Evolutionary conservation across 2,329 filamentous ascomycete species (phyloP).

Genomic region (Penicillium sp.): DNA sequence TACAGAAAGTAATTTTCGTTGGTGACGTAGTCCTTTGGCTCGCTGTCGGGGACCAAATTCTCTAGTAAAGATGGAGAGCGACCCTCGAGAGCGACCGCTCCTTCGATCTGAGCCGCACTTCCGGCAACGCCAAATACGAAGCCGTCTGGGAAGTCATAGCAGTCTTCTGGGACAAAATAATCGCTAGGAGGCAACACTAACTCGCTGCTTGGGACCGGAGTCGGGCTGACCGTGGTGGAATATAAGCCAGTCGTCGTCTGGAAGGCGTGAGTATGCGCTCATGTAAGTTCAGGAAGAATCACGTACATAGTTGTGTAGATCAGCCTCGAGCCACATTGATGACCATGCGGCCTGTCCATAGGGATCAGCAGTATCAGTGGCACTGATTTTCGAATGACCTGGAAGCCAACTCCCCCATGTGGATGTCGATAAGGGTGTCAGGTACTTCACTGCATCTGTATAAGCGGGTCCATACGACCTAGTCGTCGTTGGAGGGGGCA

Average conservation of each 20-base stretch:
- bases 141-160: slow-evolving; percentile 34
- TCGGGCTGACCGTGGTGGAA: slow-evolving; percentile 55
- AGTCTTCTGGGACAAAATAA: slow-evolving; percentile 46
- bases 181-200: slow-evolving; percentile 55
- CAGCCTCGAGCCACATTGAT: slow-evolving; percentile 32
- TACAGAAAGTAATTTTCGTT: slow-evolving; percentile 53
- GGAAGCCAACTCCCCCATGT: slow-evolving; percentile 38
- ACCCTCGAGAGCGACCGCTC: slow-evolving; percentile 42
- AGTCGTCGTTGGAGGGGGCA: slow-evolving; percentile 30
- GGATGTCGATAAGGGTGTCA: slow-evolving; percentile 26
- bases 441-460: slow-evolving; percentile 22
- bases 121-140: slow-evolving; percentile 47
- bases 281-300: background rate
- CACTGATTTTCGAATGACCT: slow-evolving; percentile 25
- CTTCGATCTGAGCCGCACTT: slow-evolving; percentile 47
- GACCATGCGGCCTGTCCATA: slow-evolving; percentile 41
- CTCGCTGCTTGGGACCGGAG: slow-evolving; percentile 54
- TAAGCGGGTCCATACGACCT: slow-evolving; percentile 29
- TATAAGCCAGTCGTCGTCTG: slow-evolving; percentile 39
- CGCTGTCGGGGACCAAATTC: slow-evolving; percentile 31
- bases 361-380: slow-evolving; percentile 27
- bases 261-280: background rate
- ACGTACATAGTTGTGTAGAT: slow-evolving; percentile 30
- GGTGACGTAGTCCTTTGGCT: slow-evolving; percentile 48
- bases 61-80: slow-evolving; percentile 41